Percentiles rank a stretch among this genome's conserved stretches.
Conservation (phyloP, 1,284 basidiomycete genomes). For the Marasmius fiardii region DNA sequence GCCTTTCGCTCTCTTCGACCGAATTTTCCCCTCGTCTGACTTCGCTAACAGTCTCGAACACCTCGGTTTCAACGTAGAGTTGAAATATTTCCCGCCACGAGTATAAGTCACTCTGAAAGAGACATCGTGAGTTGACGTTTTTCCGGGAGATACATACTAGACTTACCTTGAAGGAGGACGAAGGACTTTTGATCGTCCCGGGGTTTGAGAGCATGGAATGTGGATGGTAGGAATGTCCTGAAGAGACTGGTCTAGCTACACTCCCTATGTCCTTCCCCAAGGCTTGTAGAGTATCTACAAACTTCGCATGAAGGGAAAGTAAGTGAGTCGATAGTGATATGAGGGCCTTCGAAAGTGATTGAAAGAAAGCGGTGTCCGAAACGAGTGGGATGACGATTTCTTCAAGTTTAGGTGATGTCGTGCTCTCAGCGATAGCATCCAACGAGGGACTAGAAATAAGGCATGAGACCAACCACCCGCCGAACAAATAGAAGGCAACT, state of each 20-base stretch:
- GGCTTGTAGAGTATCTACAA: constrained; percentile 55
- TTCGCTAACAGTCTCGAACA: constrained; percentile 84
- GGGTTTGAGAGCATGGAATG: constrained; percentile 44
- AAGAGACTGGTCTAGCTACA: constrained; percentile 58
- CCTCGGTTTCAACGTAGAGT: constrained; percentile 83
- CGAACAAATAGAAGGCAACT: background rate
- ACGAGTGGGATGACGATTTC: constrained; percentile 81
- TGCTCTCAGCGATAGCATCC: background rate
- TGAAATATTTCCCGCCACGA: constrained; percentile 91
- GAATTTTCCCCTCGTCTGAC: constrained; percentile 70
- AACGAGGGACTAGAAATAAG: background rate
- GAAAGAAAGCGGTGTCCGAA: constrained; percentile 83
- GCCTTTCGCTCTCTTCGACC: constrained; percentile 70
- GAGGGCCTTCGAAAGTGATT: constrained; percentile 72
- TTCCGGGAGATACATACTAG: constrained; percentile 14
- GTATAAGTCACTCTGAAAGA: constrained; percentile 73
- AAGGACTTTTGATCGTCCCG: constrained; percentile 26
- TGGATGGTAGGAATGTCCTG: constrained; percentile 40
- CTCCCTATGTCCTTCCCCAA: constrained; percentile 62
- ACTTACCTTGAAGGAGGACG: constrained; percentile 26
- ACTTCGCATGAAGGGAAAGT: constrained; percentile 56
- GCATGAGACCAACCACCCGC: background rate
- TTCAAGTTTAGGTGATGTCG: constrained; percentile 19
- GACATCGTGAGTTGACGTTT: constrained; percentile 23
- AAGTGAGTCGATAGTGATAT: constrained; percentile 69